phyloP scores from a whole-genome alignment of 2,329 filamentous ascomycete genomes.

The Fusarium pseudonygamai region DNA sequence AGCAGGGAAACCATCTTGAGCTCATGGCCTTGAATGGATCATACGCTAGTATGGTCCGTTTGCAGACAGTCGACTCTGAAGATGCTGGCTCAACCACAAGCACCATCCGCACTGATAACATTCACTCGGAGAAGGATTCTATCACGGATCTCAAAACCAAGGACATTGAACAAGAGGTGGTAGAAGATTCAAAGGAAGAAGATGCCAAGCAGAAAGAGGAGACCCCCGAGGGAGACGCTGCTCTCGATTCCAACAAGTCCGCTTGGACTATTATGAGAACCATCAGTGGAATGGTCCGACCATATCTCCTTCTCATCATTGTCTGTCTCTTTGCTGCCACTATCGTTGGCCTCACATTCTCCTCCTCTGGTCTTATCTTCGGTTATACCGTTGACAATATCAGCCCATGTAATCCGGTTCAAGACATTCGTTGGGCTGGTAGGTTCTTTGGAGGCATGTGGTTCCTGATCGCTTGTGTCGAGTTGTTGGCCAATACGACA shows the following conservation, averaged over 20 bases:
- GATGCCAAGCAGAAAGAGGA: slow-evolving; percentile 46
- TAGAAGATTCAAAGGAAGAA: slow-evolving; percentile 51
- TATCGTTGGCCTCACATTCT: slow-evolving; percentile 66
- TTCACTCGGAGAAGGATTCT: slow-evolving; percentile 50
- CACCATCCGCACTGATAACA: slow-evolving; percentile 55
- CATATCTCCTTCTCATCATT: slow-evolving; percentile 51
- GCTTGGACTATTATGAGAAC: slow-evolving; percentile 52
- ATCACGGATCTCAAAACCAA: slow-evolving; percentile 46
- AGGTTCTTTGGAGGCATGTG: slow-evolving; percentile 66
- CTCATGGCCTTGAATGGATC: slow-evolving; percentile 62
- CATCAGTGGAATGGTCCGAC: slow-evolving; percentile 50
- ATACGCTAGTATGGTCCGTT: slow-evolving; percentile 62
- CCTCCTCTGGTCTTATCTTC: slow-evolving; percentile 63
- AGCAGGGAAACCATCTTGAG: slow-evolving; percentile 71
- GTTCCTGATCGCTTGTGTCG: slow-evolving; percentile 60
- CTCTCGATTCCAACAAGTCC: slow-evolving; percentile 53
- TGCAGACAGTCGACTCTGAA: slow-evolving; percentile 51
- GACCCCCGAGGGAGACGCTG: slow-evolving; percentile 45
- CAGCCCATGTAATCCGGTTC: slow-evolving; percentile 58
- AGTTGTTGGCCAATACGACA: slow-evolving; percentile 63
- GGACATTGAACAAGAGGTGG: slow-evolving; percentile 49
- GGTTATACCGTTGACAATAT: slow-evolving; percentile 53
- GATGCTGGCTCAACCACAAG: slow-evolving; percentile 46
- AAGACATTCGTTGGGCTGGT: slow-evolving; percentile 49
- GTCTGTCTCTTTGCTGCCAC: slow-evolving; percentile 54